phyloP scores from a whole-genome alignment of 2,329 filamentous ascomycete genomes.

The Sphaerulina populicola region DNA sequence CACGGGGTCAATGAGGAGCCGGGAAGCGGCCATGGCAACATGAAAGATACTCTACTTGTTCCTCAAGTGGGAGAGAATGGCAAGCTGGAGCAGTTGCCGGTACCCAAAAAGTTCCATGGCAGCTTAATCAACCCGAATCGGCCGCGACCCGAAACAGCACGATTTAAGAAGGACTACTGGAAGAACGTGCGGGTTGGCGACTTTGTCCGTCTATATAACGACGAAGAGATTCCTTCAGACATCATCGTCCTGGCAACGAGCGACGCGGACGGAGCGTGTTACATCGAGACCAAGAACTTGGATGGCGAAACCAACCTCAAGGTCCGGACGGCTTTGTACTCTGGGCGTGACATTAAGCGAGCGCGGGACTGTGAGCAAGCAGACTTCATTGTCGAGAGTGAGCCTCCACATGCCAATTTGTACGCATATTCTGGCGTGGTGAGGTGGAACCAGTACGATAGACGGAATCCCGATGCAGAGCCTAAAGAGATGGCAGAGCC shows the following conservation, averaged over 20 bases:
- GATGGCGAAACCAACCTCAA: constrained; percentile 98
- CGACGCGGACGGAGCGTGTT: constrained; percentile 87
- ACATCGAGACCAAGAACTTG: constrained; percentile 95
- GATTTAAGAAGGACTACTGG: constrained; percentile 90
- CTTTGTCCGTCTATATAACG: constrained; percentile 91
- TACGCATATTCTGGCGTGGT: constrained; percentile 91
- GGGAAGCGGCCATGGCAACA: constrained; percentile 12
- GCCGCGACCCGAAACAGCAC: constrained; percentile 58
- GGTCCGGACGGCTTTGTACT: constrained; percentile 82
- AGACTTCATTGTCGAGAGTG: constrained; percentile 81
- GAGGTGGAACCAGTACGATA: constrained; percentile 70
- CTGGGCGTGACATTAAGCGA: constrained; percentile 72
- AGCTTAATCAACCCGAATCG: constrained; percentile 66
- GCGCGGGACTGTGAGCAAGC: constrained; percentile 86
- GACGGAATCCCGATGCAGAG: constrained; percentile 53
- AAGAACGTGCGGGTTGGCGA: constrained; percentile 93
- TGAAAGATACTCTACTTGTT: constrained; percentile 25
- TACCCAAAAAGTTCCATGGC: constrained; percentile 50
- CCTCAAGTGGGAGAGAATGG: constrained; percentile 21
- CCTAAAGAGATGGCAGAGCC: constrained; percentile 79
- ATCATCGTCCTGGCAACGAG: constrained; percentile 87
- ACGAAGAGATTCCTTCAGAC: constrained; percentile 91
- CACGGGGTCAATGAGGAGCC: constrained; percentile 7
- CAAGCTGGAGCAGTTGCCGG: constrained; percentile 17
- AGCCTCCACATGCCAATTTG: constrained; percentile 82